These are phyloP conservation scores for Kwoniella pini DNA, from an alignment of 768 basidiomycete species.

Conservation along the genomic window DNA sequence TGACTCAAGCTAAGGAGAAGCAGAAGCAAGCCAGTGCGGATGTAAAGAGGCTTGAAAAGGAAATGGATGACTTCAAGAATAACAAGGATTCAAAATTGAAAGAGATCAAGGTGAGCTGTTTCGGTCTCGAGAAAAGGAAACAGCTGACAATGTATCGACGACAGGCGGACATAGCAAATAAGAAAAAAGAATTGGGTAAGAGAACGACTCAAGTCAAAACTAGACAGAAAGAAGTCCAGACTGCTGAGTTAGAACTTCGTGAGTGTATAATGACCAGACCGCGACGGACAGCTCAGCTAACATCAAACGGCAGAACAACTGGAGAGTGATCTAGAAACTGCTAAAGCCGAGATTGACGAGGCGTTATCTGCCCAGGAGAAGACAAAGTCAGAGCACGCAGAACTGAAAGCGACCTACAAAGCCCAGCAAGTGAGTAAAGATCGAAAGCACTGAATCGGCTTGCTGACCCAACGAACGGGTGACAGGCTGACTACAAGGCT, in stretches of 20 bases:
- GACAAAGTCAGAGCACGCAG: conserved; percentile 66
- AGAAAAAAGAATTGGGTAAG: conserved; percentile 78
- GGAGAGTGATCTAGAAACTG: conserved; percentile 67
- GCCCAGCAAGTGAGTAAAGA: conserved; percentile 35
- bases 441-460: not conserved
- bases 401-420: conserved; percentile 56
- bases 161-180: conserved; percentile 74
- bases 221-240: conserved; percentile 86
- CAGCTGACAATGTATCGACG: not conserved
- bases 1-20: conserved; percentile 66
- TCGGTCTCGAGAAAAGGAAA: not conserved
- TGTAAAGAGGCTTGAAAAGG: conserved; percentile 82
- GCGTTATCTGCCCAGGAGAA: conserved; percentile 60
- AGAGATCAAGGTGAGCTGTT: conserved; percentile 72
- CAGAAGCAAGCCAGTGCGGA: conserved; percentile 76
- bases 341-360: conserved; percentile 58
- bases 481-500: conserved; percentile 59
- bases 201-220: conserved; percentile 78
- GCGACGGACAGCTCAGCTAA: not conserved
- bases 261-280: conserved; percentile 36
- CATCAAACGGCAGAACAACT: conserved; percentile 65
- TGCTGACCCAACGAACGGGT: not conserved
- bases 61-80: conserved; percentile 98
- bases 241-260: conserved; percentile 85
- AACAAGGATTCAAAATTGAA: conserved; percentile 97